phyloP scores from a whole-genome alignment of 768 basidiomycete species.

The Podaxis sp. region DNA sequence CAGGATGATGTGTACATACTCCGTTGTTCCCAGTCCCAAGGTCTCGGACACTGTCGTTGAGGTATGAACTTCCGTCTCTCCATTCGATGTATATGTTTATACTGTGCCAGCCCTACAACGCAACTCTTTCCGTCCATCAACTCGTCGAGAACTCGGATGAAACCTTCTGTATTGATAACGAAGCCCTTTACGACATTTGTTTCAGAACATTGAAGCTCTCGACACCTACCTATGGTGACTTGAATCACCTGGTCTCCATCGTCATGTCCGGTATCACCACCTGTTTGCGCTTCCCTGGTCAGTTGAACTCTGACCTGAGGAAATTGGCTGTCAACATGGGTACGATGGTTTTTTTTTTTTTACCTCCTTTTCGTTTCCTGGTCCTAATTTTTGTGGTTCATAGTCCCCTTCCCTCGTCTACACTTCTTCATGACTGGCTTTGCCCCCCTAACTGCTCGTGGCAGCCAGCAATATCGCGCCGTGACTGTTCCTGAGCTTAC shows the following conservation, averaged over 20 bases:
- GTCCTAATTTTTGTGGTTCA: background rate
- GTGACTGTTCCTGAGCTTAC: constrained; percentile 98
- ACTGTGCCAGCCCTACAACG: constrained; percentile 84
- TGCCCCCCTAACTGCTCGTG: constrained; percentile 91
- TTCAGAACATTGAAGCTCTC: constrained; percentile 96
- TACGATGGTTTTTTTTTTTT: constrained; percentile 32
- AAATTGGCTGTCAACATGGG: constrained; percentile 99
- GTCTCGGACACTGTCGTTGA: constrained; percentile 99
- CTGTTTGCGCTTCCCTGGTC: constrained; percentile 99
- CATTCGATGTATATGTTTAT: background rate
- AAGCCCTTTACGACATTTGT: constrained; percentile 99
- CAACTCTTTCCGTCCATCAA: constrained; percentile 97
- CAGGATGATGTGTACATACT: constrained; percentile 99
- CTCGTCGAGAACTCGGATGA: constrained; percentile 99
- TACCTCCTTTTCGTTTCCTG: background rate
- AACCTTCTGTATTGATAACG: constrained; percentile 99
- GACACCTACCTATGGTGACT: constrained; percentile 94
- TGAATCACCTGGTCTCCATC: constrained; percentile 96
- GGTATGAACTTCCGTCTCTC: constrained; percentile 36
- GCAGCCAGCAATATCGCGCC: constrained; percentile 93
- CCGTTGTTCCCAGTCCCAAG: constrained; percentile 95
- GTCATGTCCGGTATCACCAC: constrained; percentile 99
- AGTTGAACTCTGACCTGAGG: constrained; percentile 97
- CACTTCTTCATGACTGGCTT: constrained; percentile 99
- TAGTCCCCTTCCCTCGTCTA: constrained; percentile 97